Base-by-base conservation (phyloP, 768 basidiomycete genomes). In the Russula lepida region DNA sequence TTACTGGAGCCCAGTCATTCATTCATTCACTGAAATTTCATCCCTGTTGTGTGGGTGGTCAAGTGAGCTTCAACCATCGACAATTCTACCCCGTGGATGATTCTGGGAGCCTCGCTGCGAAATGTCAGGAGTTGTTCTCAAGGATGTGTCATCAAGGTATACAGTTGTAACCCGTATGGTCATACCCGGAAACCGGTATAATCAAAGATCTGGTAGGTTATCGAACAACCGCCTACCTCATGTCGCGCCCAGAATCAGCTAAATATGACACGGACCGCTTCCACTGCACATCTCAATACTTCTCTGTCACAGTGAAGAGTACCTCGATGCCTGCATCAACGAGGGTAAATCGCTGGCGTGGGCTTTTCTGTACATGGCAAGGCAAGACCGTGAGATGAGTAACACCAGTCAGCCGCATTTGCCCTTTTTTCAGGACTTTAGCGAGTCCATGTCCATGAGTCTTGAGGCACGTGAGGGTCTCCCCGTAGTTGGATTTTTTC, bases 51-150 rank as follows among this genome's bases (percentile, higher is more conserved):
- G 25, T n/a, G n/a, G n/a, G n/a, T n/a, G 48, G 54, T 6, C 48
- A 50, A 58, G 39, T 60, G 37, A 48, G 59, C n/a, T 19, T 27
- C 60, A 37, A 51, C 39, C 17, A n/a, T 37, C n/a, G 27, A 23
- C 32, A 25, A 25, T 2, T 30, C 27, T 15, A 30, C n/a, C n/a
- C n/a, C 41, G 6, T 27, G 25, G 15, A 52, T 21, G 11, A 21
- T 35, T 8, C 21, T 44, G n/a, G 9, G 37, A 56, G n/a, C 48
- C 17, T 43, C 39, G 57, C 21, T 58, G 27, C n/a, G n/a, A 50
- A 41, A 19, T 49, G 27, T 43, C n/a, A 46, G 15, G 4, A 41
- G 1, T 27, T 28, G 39, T 19, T n/a, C n/a, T 54, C n/a, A 23
- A 41, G 27, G 35, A 32, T 41, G 6, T 51, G n/a, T 30, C 11